A percentile compares a stretch with the other conserved stretches of the same genome.
phyloP scores from a whole-genome alignment of 2,329 filamentous ascomycete genomes.

The Pseudocercospora cruenta region DNA sequence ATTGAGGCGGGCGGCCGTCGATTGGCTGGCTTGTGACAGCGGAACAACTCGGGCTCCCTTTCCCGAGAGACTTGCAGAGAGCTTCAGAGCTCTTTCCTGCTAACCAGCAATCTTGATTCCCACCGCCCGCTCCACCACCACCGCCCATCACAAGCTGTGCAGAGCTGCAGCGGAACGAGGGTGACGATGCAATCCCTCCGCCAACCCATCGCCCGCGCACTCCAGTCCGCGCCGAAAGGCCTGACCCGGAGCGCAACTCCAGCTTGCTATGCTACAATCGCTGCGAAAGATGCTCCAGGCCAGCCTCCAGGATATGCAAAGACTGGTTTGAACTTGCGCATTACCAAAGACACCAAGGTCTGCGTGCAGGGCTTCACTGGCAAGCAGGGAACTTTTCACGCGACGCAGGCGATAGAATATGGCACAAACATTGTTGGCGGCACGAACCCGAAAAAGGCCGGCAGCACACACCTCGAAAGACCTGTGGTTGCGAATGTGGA shows the following conservation, averaged over 20 bases:
- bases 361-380: constrained; percentile 97
- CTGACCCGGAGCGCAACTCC: constrained; percentile 51
- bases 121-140: constrained; percentile 5
- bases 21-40: constrained; percentile 3
- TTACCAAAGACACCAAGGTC: constrained; percentile 91
- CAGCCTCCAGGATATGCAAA: constrained; percentile 47
- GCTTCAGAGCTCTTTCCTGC: constrained; percentile 3
- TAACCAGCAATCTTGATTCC: constrained; percentile 4
- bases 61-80: background rate
- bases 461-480: constrained; percentile 81
- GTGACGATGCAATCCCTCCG: constrained; percentile 81
- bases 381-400: constrained; percentile 77
- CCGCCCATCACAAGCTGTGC: constrained; percentile 13
- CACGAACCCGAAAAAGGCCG: constrained; percentile 99
- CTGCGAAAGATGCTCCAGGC: constrained; percentile 47
- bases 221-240: constrained; percentile 62
- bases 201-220: constrained; percentile 70
- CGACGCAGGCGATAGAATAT: constrained; percentile 96
- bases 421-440: constrained; percentile 97
- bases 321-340: constrained; percentile 72
- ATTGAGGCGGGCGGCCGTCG: background rate
- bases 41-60: background rate
- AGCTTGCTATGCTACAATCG: constrained; percentile 74
- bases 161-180: constrained; percentile 19
- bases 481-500: constrained; percentile 90